These are phyloP conservation scores for Mayamaea pseudoterrestris DNA, from an alignment of 108 stramenopile genomes.

Conservation along the genomic window DNA sequence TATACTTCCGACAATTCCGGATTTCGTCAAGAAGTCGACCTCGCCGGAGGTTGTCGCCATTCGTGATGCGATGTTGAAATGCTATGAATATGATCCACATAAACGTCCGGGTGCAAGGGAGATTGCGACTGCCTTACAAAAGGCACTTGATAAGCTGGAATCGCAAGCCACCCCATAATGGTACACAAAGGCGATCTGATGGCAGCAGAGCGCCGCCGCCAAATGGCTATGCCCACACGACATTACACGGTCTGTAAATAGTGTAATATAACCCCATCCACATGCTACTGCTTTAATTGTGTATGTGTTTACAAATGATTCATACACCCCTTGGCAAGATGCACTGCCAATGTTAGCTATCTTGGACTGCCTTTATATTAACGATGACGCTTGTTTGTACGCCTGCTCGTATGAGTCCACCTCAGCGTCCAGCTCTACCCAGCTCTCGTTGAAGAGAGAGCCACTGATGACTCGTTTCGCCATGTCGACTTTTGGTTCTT, in stretches of 20 bases:
- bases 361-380: too few species aligned
- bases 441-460: conserved; percentile 88
- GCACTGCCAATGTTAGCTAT: too few species aligned
- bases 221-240: too few species aligned
- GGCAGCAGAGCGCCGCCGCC: too few species aligned
- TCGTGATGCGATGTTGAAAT: conserved; percentile 50
- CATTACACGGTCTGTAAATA: too few species aligned
- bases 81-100: conserved; percentile 41
- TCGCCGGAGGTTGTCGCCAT: conserved; percentile 49
- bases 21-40: conserved; percentile 20
- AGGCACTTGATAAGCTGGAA: conserved; percentile 17
- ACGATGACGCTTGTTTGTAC: too few species aligned
- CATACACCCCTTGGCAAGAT: too few species aligned
- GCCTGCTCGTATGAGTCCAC: conserved; percentile 46
- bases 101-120: conserved; percentile 37
- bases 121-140: conserved; percentile 39
- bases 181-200: too few species aligned
- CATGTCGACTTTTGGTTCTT: conserved; percentile 99
- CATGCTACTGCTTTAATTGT: too few species aligned
- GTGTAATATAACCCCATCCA: too few species aligned
- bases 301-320: too few species aligned
- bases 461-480: conserved; percentile 93
- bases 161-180: too few species aligned
- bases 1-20: conserved; percentile 36
- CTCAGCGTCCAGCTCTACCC: conserved; percentile 96